These are phyloP conservation scores for Yamadazyma mexicana DNA, from an alignment of 1,139 yeast genomes.

Conservation along the genomic window DNA sequence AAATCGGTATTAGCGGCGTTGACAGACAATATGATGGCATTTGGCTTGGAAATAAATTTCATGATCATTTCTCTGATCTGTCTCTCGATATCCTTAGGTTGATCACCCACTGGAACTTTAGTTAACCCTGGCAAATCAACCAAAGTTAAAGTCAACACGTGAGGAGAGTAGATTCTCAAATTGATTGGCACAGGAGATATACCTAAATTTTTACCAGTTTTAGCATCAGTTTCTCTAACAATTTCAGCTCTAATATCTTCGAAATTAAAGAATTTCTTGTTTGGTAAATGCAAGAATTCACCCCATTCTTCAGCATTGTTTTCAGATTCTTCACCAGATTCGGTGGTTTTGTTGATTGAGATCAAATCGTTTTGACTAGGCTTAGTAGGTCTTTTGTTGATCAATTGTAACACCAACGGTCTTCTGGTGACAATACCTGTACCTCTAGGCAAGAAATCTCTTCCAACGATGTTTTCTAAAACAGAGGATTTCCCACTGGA, in stretches of 20 bases:
- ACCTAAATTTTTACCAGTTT: conserved; percentile 90
- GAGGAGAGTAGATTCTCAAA: conserved; percentile 92
- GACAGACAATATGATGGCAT: conserved; percentile 92
- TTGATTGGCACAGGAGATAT: conserved; percentile 92
- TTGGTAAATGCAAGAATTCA: conserved; percentile 91
- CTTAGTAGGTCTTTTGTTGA: conserved; percentile 57
- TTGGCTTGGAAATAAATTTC: conserved; percentile 92
- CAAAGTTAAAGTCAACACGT: conserved; percentile 89
- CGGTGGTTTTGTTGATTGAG: conserved; percentile 35
- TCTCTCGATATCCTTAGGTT: conserved; percentile 94
- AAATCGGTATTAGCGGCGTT: conserved; percentile 97
- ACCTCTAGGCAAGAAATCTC: conserved; percentile 94
- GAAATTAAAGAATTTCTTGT: conserved; percentile 83
- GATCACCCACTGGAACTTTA: conserved; percentile 99
- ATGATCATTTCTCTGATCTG: conserved; percentile 93
- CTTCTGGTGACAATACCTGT: conserved; percentile 95
- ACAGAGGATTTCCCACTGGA: conserved; percentile 94
- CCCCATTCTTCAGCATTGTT: conserved; percentile 97
- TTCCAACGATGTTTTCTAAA: conserved; percentile 88
- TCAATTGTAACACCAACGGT: conserved; percentile 80
- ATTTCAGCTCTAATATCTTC: conserved; percentile 91
- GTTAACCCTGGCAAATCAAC: conserved; percentile 98
- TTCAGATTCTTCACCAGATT: conserved; percentile 54
- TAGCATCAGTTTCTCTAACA: conserved; percentile 89
- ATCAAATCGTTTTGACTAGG: conserved; percentile 26